phyloP scores from a whole-genome alignment of 179 eudicot genomes.

The Monotropa hypopitys region DNA sequence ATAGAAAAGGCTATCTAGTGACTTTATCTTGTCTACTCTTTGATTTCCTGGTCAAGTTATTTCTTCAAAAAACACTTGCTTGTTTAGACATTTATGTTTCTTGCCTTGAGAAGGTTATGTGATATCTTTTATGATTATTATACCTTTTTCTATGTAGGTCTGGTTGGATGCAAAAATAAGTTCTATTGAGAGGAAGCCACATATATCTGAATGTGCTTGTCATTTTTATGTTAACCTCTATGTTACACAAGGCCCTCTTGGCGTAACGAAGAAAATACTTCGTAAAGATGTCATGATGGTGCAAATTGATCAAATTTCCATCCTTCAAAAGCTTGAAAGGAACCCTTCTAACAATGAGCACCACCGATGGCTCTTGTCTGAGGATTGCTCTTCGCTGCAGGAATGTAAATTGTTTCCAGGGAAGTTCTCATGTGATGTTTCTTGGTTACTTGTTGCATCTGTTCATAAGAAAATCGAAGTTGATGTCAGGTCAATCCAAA shows the following conservation, averaged over 20 bases:
- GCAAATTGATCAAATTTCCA: constrained; percentile 41
- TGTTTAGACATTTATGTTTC: background rate
- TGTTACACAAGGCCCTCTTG: constrained; percentile 33
- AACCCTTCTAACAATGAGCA: constrained; percentile 42
- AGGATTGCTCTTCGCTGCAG: constrained; percentile 52
- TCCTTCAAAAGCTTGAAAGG: constrained; percentile 52
- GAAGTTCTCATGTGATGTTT: constrained; percentile 52
- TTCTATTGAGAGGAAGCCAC: constrained; percentile 73
- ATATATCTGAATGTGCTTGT: constrained; percentile 52
- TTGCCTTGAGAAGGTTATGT: background rate
- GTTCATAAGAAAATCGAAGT: constrained; percentile 45
- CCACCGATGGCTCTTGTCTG: constrained; percentile 62
- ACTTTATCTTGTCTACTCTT: background rate
- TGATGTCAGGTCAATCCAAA: constrained; percentile 43
- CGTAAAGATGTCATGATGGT: constrained; percentile 38
- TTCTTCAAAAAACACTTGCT: background rate
- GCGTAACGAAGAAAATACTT: constrained; percentile 28
- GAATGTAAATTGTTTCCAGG: constrained; percentile 43
- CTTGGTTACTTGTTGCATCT: constrained; percentile 76
- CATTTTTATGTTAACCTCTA: constrained; percentile 49
- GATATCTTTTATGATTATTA: background rate
- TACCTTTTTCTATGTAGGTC: constrained; percentile 27
- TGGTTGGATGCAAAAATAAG: constrained; percentile 75
- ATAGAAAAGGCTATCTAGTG: background rate
- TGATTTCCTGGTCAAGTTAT: background rate